Conservation (phyloP, 768 basidiomycete species). For the Dioszegia aurantiaca region DNA sequence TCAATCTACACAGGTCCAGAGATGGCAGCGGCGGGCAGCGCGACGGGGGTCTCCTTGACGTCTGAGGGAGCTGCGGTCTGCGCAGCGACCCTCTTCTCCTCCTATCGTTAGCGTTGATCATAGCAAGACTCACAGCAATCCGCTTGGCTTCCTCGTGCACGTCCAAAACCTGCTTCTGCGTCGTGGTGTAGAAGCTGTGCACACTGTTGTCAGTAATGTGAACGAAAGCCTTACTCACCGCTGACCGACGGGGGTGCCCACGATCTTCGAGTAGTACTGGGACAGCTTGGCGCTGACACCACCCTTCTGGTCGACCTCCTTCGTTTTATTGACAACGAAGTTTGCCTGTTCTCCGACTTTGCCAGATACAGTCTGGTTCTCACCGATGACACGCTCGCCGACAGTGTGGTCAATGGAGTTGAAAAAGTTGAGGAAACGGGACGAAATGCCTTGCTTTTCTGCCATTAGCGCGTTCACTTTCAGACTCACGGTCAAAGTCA, state of each 20-base stretch:
- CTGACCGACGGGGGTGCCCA: slow-evolving; percentile 72
- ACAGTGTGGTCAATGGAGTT: slow-evolving; percentile 66
- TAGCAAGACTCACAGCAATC: slow-evolving; percentile 59
- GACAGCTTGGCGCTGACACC: slow-evolving; percentile 67
- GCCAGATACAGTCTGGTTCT: slow-evolving; percentile 73
- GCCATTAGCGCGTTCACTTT: background rate
- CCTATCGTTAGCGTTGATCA: slow-evolving; percentile 20
- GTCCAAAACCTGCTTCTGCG: slow-evolving; percentile 81
- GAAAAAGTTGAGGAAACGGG: slow-evolving; percentile 77
- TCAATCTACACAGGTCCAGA: slow-evolving; percentile 1
- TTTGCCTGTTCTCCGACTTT: slow-evolving; percentile 67
- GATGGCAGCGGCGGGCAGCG: background rate
- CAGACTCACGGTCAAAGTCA: slow-evolving; percentile 53
- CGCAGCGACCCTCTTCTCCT: slow-evolving; percentile 40
- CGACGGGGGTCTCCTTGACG: background rate
- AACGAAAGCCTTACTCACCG: slow-evolving; percentile 52
- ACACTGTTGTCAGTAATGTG: slow-evolving; percentile 53
- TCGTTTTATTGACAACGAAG: slow-evolving; percentile 67
- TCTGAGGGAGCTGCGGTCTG: slow-evolving; percentile 7
- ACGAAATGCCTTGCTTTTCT: slow-evolving; percentile 84
- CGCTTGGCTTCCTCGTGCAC: slow-evolving; percentile 90
- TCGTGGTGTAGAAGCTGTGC: slow-evolving; percentile 74
- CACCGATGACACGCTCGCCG: slow-evolving; percentile 69
- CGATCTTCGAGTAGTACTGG: slow-evolving; percentile 60
- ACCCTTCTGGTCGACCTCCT: slow-evolving; percentile 74